Evolutionary conservation across 2,329 filamentous ascomycete species (phyloP), one percentile per base, ranked within the genome.

Genomic region (Blastomyces percursus): DNA sequence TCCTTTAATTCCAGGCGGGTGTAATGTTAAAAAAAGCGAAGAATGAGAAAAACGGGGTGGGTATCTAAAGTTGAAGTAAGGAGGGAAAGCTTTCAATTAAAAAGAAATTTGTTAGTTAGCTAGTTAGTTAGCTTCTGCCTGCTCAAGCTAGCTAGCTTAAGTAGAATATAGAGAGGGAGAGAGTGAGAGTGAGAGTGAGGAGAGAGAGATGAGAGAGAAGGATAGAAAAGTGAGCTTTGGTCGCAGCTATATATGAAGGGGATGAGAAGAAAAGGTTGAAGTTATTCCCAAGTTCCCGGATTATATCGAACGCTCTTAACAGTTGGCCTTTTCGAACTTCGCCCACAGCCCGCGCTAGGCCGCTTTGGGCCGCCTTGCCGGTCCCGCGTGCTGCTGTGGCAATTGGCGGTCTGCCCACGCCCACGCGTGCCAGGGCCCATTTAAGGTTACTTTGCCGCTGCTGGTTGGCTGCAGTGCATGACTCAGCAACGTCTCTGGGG

Each of bases 401-500:
- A 30, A 30, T 30, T 30, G 2, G 27, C 27, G 27, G 27, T 30
- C 27, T 30, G 27, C 2, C 27, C 27, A 30, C 27, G 27, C 27
- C 4, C 27, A 4, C 27, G 2, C 27, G 27, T 30, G 27, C 27
- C 27, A 30, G 27, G 27, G 27, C 59, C 61, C 64, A 67, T 70
- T 69, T 71, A 69, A 73, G 74, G 72, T 73, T 74, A 77, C 73
- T 77, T 65, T 70, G 73, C 71, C 67, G 21, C 9, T 46, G 38
- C 1, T 71, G 66, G 76, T 77, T 78, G 76, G 76, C 62, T 59
- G 27, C 6, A 16, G 46, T 1, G 14, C 21, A 57, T 75, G 67
- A 75, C 63, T 75, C 69, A 76, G 67, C 56, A 8, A 4, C 16
- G 7, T 7, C 11, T 8, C 52, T 42, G 30, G 40, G 50, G 40